Evolutionary conservation across 1,139 yeast species (phyloP), one percentile per base, ranked within the genome.

Genomic region (Suhomyces terraborum): DNA sequence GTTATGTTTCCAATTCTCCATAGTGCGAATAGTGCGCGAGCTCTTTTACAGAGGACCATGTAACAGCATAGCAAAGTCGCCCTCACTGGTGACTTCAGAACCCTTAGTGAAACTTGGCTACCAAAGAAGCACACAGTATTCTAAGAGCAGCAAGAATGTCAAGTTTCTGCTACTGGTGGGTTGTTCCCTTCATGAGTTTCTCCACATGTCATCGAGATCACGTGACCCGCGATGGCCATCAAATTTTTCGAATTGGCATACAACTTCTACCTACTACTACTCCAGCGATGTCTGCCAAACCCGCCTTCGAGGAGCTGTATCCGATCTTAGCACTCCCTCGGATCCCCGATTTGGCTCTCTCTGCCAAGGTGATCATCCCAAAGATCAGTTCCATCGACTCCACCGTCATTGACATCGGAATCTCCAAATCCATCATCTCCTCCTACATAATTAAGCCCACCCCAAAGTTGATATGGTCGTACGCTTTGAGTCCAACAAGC

Each of bases 381-480:
- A 50, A 53, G 12, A 50, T 64, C 9, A 47, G 46, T 12, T 56
- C 60, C 22, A 42, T 56, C 38, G 59, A 61, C 28, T 56, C 62
- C 12, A 50, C 64, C 20, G 53, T 61, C 19, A 58, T 73, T 26
- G 80, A 82, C 54, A 62, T 88, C 29, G 95, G 89, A 34, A 75
- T 88, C 26, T 83, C 94, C 19, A 88, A 87, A 44, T 84, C 94
- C 32, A 80, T 85, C 41, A 72, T 89, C 39, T 80, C 88, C 14
- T 79, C 83, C 43, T 85, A 83, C 56, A 69, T 85, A 24, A 74
- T 87, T 39, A 80, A 79, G 52, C 96, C 96, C 26, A 80, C 94
- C 9, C 96, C 96, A 10, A 84, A 80, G 55, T 67, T 87, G 52
- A 67, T 80, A 32, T 85, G 93, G 85, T 80, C 88, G 1, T 75